Evolutionary conservation across 805 yeast genomes (phyloP).

Genomic region (Wickerhamiella brachini): DNA sequence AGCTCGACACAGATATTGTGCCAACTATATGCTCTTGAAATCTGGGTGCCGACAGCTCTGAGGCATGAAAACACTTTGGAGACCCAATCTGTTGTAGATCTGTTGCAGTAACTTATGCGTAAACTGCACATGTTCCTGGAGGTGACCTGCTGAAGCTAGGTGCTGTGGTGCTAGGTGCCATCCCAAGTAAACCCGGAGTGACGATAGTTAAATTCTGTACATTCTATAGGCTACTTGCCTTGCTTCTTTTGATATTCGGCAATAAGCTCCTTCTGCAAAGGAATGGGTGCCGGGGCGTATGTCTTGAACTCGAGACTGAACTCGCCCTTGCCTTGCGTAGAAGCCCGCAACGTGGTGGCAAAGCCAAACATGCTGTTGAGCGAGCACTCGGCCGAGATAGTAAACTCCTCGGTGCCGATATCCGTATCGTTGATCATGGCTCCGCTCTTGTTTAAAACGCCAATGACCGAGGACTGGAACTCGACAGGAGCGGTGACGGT

Average conservation of each 20-base stretch:
- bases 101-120: too few species aligned
- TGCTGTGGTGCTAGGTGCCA: too few species aligned
- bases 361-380: constrained; percentile 92
- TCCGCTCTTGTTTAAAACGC: constrained; percentile 77
- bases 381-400: constrained; percentile 90
- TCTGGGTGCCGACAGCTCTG: too few species aligned
- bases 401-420: constrained; percentile 87
- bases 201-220: constrained; percentile 8
- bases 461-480: constrained; percentile 88
- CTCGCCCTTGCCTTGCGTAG: constrained; percentile 98
- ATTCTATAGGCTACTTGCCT: constrained; percentile 19
- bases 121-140: too few species aligned
- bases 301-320: constrained; percentile 88
- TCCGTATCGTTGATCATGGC: constrained; percentile 92
- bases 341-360: constrained; percentile 88
- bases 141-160: too few species aligned
- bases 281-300: constrained; percentile 82
- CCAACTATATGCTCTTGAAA: too few species aligned
- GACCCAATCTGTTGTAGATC: too few species aligned
- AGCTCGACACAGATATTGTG: too few species aligned
- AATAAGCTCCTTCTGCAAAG: constrained; percentile 77
- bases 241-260: constrained; percentile 59
- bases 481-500: constrained; percentile 90
- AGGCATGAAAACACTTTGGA: too few species aligned
- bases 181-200: too few species aligned